These are phyloP conservation scores for Cyberlindnera petersonii DNA, from an alignment of 805 yeast genomes.

Conservation along the genomic window DNA sequence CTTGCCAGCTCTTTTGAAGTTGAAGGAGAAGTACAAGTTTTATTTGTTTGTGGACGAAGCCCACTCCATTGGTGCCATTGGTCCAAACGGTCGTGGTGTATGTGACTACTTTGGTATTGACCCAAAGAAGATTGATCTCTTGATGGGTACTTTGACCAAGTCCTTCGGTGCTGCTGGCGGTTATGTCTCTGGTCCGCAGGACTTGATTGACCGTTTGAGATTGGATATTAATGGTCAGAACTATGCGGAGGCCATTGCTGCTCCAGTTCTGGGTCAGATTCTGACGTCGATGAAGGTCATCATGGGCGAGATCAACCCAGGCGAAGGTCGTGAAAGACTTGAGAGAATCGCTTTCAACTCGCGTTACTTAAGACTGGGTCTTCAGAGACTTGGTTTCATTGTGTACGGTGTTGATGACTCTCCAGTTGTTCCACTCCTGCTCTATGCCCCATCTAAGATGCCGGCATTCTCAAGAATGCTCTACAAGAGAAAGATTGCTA, in stretches of 20 bases:
- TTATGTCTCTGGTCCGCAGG: conserved; percentile 75
- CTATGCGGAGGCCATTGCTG: conserved; percentile 85
- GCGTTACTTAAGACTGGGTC: conserved; percentile 84
- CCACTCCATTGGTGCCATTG: conserved; percentile 98
- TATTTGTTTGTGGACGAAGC: conserved; percentile 95
- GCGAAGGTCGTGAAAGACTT: conserved; percentile 89
- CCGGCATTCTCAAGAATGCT: conserved; percentile 85
- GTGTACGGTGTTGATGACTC: conserved; percentile 95
- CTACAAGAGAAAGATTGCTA: conserved; percentile 78
- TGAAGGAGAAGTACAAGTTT: conserved; percentile 84
- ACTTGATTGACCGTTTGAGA: conserved; percentile 69
- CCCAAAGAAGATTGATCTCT: conserved; percentile 72
- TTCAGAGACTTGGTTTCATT: conserved; percentile 89
- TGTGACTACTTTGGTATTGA: conserved; percentile 87
- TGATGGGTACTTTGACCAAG: conserved; percentile 98
- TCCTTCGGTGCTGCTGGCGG: conserved; percentile 99
- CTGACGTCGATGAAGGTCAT: conserved; percentile 74
- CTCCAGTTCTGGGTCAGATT: conserved; percentile 88
- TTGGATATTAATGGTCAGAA: conserved; percentile 65
- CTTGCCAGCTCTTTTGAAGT: conserved; percentile 61
- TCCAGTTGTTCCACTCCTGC: conserved; percentile 86
- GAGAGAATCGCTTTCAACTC: conserved; percentile 95
- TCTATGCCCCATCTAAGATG: conserved; percentile 92
- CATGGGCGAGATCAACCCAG: conserved; percentile 78
- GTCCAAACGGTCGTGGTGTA: conserved; percentile 89